Percentiles rank a stretch among this genome's conserved stretches.
Conservation (phyloP, 495 filamentous ascomycete species). For the Trichoderma reesei region DNA sequence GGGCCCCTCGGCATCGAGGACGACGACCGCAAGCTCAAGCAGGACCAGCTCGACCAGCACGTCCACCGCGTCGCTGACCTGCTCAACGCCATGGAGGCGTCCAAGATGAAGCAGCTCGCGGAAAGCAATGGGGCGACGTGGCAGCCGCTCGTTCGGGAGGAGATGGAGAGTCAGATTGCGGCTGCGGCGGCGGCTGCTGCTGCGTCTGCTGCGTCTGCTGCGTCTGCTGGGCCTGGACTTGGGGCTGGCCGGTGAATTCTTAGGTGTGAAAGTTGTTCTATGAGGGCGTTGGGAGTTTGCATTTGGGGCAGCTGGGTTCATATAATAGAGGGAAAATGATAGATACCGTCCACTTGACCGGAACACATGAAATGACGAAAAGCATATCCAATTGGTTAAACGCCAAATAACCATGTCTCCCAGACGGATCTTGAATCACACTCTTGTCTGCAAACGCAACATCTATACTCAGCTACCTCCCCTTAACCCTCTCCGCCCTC, state of each 20-base stretch:
- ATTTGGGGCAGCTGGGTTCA: not conserved
- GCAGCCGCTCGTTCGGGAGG: slow-evolving; percentile 6
- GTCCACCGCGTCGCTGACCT: slow-evolving; percentile 9
- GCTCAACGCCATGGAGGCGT: slow-evolving; percentile 6
- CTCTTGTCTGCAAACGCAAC: too few relatives aligned
- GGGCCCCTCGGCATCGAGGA: slow-evolving; percentile 22
- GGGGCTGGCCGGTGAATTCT: not conserved
- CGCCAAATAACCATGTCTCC: too few relatives aligned
- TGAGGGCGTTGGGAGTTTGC: not conserved
- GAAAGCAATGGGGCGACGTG: slow-evolving; percentile 7
- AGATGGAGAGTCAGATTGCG: slow-evolving; percentile 1
- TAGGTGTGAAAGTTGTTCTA: not conserved
- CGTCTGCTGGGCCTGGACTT: not conserved
- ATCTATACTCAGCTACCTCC: not conserved
- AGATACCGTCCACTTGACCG: not conserved
- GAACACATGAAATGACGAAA: not conserved
- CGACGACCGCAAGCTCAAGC: slow-evolving; percentile 17
- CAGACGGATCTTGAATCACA: too few relatives aligned
- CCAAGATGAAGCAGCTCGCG: slow-evolving; percentile 4
- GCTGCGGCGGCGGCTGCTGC: slow-evolving; percentile 2
- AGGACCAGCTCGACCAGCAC: slow-evolving; percentile 13
- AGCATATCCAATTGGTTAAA: not conserved
- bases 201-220: not conserved
- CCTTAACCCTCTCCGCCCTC: slow-evolving; percentile 13
- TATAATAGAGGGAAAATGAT: not conserved